Evolutionary conservation across 2,329 filamentous ascomycete species (phyloP).

Genomic region (Colletotrichum nymphaeae): DNA sequence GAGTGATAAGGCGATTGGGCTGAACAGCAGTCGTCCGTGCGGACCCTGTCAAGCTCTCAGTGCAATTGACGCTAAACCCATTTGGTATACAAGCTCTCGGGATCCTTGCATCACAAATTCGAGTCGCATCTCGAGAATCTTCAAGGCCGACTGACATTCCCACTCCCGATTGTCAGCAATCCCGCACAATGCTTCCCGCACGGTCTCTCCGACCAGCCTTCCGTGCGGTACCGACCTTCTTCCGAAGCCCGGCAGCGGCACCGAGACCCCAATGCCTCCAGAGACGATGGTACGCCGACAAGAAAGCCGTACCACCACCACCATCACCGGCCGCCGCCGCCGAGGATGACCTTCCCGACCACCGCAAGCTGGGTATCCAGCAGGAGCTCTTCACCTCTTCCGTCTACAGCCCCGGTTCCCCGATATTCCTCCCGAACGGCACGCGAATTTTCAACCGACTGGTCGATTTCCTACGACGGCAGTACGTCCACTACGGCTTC

Average conservation of each 20-base stretch:
- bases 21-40: neutral
- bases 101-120: constrained; percentile 26
- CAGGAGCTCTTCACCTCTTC: constrained; percentile 86
- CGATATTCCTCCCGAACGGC: constrained; percentile 85
- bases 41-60: neutral
- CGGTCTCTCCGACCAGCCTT: constrained; percentile 37
- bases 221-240: constrained; percentile 18
- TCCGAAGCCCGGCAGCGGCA: neutral
- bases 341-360: constrained; percentile 57
- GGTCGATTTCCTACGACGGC: constrained; percentile 82
- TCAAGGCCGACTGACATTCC: constrained; percentile 8
- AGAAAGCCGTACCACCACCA: constrained; percentile 4
- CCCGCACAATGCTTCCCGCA: constrained; percentile 41
- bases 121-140: neutral
- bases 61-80: neutral
- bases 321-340: neutral
- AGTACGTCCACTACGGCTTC: constrained; percentile 88
- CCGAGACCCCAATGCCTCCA: neutral
- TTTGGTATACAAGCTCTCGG: constrained; percentile 20
- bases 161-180: constrained; percentile 23
- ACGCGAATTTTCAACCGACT: constrained; percentile 87
- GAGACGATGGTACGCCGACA: constrained; percentile 27
- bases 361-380: constrained; percentile 69
- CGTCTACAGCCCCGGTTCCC: constrained; percentile 84
- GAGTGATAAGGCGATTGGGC: neutral